Evolutionary conservation across 1,139 yeast species (phyloP), one percentile per base, ranked within the genome.

Genomic region (Trichomonascaceae sp.): DNA sequence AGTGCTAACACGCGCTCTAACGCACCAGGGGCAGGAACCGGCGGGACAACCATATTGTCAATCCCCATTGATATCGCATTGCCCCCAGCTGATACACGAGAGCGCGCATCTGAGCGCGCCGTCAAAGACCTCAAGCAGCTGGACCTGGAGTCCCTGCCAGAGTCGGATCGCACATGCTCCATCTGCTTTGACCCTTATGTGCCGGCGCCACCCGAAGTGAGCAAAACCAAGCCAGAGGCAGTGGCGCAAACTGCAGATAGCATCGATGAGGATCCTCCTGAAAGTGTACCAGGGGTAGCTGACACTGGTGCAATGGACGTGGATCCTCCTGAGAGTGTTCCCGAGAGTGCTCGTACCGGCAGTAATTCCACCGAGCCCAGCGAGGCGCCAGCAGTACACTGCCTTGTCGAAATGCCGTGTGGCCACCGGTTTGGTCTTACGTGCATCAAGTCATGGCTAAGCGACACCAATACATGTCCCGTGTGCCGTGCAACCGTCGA

Each of bases 391-490:
- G 36, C 15, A 8, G 35, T 26, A 14, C 95, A 85, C 54, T 53
- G 65, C 5, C 77, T 95, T 0, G 61, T 79, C 2, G 62, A 67
- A 41, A 64, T 87, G 69, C 92, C 94, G 0, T 87, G 97, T 56
- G 74, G 74, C 6, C 94, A 81, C 50, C 50, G 71, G 1, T 81
- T 82, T 59, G 93, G 94, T 3, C 66, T 71, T 42, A 67, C 68
- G 17, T 84, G 96, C 57, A 59, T 81, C 27, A 66, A 62, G 41
- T 78, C 76, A 44, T 84, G 96, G 96, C 68, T 84, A 34, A 65
- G 66, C 39, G 61, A 65, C 31, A 72, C 77, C 38, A 64, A 71
- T 23, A 71, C 82, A 1, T 84, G 96, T 53, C 96, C 96, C 0
- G 59, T 82, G 36, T 84, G 96, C 50, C 70, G 95, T 39, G 60